Evolutionary conservation across 2,329 filamentous ascomycete species (phyloP).

Genomic region (Gnomoniopsis smithogilvyi): DNA sequence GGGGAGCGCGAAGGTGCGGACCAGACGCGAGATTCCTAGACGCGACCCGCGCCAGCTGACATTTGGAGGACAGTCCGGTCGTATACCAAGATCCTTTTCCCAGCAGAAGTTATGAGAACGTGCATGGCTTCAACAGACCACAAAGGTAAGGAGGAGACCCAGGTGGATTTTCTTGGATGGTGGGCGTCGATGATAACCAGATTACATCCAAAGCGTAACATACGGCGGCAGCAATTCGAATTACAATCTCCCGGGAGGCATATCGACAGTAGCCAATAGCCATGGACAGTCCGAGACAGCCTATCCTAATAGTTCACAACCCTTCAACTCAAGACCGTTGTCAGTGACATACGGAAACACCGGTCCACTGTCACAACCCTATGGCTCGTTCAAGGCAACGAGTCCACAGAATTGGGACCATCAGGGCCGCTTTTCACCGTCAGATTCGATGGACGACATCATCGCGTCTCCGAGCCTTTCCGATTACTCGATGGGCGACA

Average conservation of each 20-base stretch:
- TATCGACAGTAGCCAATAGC: constrained; percentile 30
- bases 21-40: constrained; percentile 16
- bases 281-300: constrained; percentile 31
- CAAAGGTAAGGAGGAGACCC: constrained; percentile 33
- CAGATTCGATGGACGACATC: constrained; percentile 57
- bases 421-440: constrained; percentile 51
- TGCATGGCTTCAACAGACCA: constrained; percentile 29
- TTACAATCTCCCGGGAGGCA: constrained; percentile 31
- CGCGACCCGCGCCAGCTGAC: constrained; percentile 15
- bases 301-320: constrained; percentile 34
- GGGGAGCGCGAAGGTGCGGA: constrained; percentile 42
- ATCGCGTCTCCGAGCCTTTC: constrained; percentile 56
- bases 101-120: constrained; percentile 31
- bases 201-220: constrained; percentile 37
- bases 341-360: constrained; percentile 32
- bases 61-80: constrained; percentile 26
- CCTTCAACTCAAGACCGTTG: constrained; percentile 38
- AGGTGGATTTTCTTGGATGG: constrained; percentile 9
- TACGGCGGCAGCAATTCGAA: constrained; percentile 35
- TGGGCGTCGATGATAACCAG: constrained; percentile 22
- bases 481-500: constrained; percentile 58
- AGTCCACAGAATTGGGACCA: constrained; percentile 44
- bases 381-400: constrained; percentile 38
- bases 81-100: constrained; percentile 32
- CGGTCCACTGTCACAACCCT: constrained; percentile 15